phyloP scores from a whole-genome alignment of 495 filamentous ascomycete genomes.

The Cenococcum geophilum region DNA sequence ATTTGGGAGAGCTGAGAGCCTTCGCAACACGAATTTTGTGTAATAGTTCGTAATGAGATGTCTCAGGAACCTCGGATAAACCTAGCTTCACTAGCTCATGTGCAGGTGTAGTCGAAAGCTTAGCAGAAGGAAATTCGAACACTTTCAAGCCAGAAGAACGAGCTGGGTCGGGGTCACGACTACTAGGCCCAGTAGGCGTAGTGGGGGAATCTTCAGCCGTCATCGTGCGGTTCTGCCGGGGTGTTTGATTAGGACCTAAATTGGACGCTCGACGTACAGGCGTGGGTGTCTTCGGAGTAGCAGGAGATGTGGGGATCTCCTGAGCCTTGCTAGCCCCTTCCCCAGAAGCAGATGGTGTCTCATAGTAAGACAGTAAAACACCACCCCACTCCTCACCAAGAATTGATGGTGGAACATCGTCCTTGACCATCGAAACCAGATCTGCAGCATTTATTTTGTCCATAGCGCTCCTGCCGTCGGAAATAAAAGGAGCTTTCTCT shows the following conservation, averaged over 20 bases:
- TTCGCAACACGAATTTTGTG: constrained; percentile 74
- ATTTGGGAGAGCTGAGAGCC: constrained; percentile 58
- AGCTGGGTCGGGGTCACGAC: constrained; percentile 11
- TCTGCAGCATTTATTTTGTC: constrained; percentile 67
- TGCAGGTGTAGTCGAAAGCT: constrained; percentile 53
- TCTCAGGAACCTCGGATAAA: constrained; percentile 60
- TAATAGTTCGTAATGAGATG: constrained; percentile 78
- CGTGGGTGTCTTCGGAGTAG: constrained; percentile 46
- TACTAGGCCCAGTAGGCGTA: constrained; percentile 21
- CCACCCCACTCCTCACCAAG: constrained; percentile 64
- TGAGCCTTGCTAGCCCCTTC: constrained; percentile 18
- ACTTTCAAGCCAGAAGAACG: constrained; percentile 43
- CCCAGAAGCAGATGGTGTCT: constrained; percentile 26
- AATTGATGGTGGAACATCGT: constrained; percentile 33
- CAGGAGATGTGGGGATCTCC: constrained; percentile 22
- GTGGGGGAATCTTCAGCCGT: constrained; percentile 49
- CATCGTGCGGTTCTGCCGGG: constrained; percentile 41
- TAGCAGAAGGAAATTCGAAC: constrained; percentile 64
- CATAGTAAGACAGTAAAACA: constrained; percentile 62
- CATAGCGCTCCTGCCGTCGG: constrained; percentile 40
- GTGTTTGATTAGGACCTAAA: constrained; percentile 32
- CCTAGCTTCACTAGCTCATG: constrained; percentile 63
- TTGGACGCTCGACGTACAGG: constrained; percentile 42
- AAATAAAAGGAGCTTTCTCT: constrained; percentile 49
- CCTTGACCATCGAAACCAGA: constrained; percentile 61